Conservation (phyloP, 371 early-diverging fungal species). For the Rhizopus sp. region DNA sequence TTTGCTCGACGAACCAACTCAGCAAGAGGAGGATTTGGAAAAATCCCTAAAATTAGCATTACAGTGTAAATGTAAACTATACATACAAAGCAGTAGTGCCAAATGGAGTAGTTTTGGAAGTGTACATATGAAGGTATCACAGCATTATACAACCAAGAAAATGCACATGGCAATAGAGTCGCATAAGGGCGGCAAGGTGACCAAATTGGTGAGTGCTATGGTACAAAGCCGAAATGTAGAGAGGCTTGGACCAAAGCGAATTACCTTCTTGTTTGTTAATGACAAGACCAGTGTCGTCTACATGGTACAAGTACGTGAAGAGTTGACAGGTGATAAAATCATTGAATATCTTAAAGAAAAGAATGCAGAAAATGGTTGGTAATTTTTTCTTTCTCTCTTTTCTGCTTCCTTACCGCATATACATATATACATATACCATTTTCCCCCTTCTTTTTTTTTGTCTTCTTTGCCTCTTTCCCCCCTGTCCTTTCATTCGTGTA, state of each 20-base stretch:
- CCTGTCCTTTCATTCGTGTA: no score
- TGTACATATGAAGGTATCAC: slow-evolving; percentile 43
- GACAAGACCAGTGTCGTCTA: slow-evolving; percentile 45
- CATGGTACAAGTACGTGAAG: slow-evolving; percentile 49
- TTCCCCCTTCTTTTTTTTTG: no score
- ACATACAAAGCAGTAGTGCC: slow-evolving; percentile 41
- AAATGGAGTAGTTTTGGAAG: slow-evolving; percentile 49
- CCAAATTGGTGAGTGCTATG: slow-evolving; percentile 41
- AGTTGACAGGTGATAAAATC: slow-evolving; percentile 39
- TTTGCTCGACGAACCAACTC: slow-evolving; percentile 4
- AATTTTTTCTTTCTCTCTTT: slow-evolving; percentile 1
- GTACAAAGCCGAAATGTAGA: slow-evolving; percentile 48
- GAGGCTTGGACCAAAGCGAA: slow-evolving; percentile 37
- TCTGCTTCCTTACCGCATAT: not conserved
- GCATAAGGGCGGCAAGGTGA: slow-evolving; percentile 30
- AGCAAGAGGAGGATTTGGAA: slow-evolving; percentile 24
- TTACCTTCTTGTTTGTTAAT: slow-evolving; percentile 40
- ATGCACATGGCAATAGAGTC: slow-evolving; percentile 48
- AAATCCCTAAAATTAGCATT: slow-evolving; percentile 34
- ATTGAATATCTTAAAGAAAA: slow-evolving; percentile 45
- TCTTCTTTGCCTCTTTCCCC: no score
- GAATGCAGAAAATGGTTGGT: slow-evolving; percentile 48
- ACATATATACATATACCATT: no score
- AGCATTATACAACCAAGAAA: slow-evolving; percentile 40
- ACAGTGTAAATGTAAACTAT: slow-evolving; percentile 50